Conservation (phyloP, 805 yeast genomes). For the Saccharomycopsis fibuligera region DNA sequence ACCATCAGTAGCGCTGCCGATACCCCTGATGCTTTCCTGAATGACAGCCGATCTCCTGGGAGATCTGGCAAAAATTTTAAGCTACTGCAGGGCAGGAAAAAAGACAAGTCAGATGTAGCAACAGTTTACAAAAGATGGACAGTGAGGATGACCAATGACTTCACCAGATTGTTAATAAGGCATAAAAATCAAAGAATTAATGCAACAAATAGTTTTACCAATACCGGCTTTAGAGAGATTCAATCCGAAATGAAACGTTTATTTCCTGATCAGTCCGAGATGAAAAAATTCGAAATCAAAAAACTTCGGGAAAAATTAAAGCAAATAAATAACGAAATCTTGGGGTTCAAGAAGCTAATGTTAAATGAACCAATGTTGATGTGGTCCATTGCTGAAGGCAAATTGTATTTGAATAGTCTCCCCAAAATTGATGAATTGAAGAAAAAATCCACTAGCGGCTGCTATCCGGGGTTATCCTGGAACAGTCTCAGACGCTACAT, state of each 20-base stretch:
- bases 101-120: not conserved
- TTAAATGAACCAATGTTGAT: conserved; percentile 4
- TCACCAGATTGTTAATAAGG: conserved; percentile 15
- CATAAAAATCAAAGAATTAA: conserved; percentile 16
- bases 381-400: conserved; percentile 20
- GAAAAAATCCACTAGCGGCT: conserved; percentile 9
- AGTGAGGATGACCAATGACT: conserved; percentile 21
- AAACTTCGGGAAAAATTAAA: conserved; percentile 20
- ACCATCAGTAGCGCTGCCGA: not conserved
- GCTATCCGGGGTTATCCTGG: conserved; percentile 19
- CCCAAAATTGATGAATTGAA: conserved; percentile 17
- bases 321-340: conserved; percentile 21
- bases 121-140: conserved; percentile 22
- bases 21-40: not conserved
- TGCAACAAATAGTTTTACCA: conserved; percentile 18
- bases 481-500: conserved; percentile 18
- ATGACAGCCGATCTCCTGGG: no score
- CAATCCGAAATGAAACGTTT: conserved; percentile 13
- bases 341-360: conserved; percentile 18
- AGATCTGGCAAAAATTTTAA: not conserved
- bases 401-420: conserved; percentile 12
- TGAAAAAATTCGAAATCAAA: conserved; percentile 20
- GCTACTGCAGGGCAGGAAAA: not conserved
- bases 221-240: conserved; percentile 18
- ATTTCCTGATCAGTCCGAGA: conserved; percentile 18